Percentiles rank a stretch among this genome's conserved stretches.
Evolutionary conservation across 1,284 basidiomycete genomes (phyloP).

Genomic region (Earliella scabrosa): DNA sequence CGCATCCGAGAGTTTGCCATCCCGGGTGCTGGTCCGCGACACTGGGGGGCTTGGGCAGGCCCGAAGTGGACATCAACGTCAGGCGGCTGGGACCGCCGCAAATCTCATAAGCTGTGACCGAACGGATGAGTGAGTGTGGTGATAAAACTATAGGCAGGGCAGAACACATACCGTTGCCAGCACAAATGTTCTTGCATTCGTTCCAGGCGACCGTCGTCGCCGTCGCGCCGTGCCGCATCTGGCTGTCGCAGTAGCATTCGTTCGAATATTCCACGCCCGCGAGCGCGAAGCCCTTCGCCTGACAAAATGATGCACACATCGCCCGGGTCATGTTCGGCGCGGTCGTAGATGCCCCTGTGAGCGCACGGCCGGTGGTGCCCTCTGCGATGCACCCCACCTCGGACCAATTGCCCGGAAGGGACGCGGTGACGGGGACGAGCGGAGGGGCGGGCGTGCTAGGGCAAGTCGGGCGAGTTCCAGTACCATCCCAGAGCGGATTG

Average conservation of each 20-base stretch:
- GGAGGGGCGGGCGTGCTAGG: conserved; percentile 12
- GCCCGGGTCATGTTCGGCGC: conserved; percentile 19
- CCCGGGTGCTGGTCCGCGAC: not conserved
- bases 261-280: conserved; percentile 31
- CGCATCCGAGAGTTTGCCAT: conserved; percentile 23
- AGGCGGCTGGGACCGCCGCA: conserved; percentile 33
- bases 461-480: conserved; percentile 22
- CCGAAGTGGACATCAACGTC: conserved; percentile 26
- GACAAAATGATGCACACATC: conserved; percentile 15
- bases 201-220: conserved; percentile 8
- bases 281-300: conserved; percentile 24
- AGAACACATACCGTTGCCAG: conserved; percentile 14
- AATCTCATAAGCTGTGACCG: conserved; percentile 19
- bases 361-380: conserved; percentile 30
- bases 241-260: conserved; percentile 32
- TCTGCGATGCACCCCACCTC: conserved; percentile 33
- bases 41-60: conserved; percentile 11
- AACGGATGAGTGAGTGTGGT: not conserved
- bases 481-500: conserved; percentile 29
- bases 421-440: conserved; percentile 16
- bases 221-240: conserved; percentile 15
- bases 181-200: conserved; percentile 16
- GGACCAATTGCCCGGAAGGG: conserved; percentile 28
- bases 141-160: no score
- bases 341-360: conserved; percentile 25